Evolutionary conservation across 805 yeast genomes (phyloP).

Genomic region (Kuraishia capsulata): DNA sequence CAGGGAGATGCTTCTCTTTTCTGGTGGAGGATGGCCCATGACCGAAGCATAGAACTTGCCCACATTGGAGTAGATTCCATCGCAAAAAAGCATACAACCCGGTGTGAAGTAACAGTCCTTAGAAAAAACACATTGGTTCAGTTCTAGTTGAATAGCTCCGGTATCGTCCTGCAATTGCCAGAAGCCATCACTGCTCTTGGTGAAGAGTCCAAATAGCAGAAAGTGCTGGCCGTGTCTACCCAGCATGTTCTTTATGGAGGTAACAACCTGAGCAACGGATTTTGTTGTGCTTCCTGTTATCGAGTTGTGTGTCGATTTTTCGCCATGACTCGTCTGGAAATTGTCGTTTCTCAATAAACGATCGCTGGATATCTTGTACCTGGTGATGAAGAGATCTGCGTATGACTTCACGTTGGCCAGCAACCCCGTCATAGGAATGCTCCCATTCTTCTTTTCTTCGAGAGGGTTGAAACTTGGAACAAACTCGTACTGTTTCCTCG

Average conservation of each 20-base stretch:
- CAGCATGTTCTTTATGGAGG: slow-evolving; percentile 71
- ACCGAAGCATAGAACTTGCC: slow-evolving; percentile 67
- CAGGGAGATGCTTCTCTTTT: slow-evolving; percentile 52
- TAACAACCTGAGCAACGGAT: slow-evolving; percentile 29
- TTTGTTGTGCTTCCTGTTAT: slow-evolving; percentile 19
- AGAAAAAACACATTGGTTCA: slow-evolving; percentile 52
- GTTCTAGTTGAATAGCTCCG: slow-evolving; percentile 61
- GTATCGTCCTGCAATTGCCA: slow-evolving; percentile 76
- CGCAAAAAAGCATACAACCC: slow-evolving; percentile 74
- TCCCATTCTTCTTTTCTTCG: neutral
- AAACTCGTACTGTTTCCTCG: slow-evolving; percentile 52
- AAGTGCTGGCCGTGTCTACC: slow-evolving; percentile 80
- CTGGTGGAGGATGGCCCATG: slow-evolving; percentile 85
- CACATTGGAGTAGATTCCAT: slow-evolving; percentile 73
- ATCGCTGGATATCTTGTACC: slow-evolving; percentile 61
- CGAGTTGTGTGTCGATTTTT: slow-evolving; percentile 26
- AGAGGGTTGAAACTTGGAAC: neutral
- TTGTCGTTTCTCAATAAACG: slow-evolving; percentile 66
- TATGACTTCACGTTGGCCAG: slow-evolving; percentile 15
- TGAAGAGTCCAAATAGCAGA: slow-evolving; percentile 67
- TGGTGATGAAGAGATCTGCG: slow-evolving; percentile 34
- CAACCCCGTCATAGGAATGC: neutral
- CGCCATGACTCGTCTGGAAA: slow-evolving; percentile 40
- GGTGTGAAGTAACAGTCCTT: slow-evolving; percentile 57
- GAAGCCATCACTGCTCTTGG: slow-evolving; percentile 53